Percentiles rank a stretch among this genome's conserved stretches.
These are phyloP conservation scores for Ogataea salicorniae DNA, from an alignment of 805 yeast species.

Conservation along the genomic window DNA sequence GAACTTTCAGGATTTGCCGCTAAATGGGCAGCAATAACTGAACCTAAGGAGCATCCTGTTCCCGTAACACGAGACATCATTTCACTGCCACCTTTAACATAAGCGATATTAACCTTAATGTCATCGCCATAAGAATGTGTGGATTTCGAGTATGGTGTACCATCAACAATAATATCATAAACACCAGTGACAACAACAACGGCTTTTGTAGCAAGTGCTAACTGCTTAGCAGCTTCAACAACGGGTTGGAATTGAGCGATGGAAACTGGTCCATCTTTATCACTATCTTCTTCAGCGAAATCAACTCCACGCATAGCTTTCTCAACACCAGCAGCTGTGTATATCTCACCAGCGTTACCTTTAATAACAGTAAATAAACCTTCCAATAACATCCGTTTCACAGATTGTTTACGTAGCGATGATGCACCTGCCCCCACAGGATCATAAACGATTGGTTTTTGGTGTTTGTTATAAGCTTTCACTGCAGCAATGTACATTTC, in stretches of 20 bases:
- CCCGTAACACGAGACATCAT: conserved; percentile 72
- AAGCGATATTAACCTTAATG: conserved; percentile 24
- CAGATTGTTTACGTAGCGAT: conserved; percentile 43
- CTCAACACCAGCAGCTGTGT: conserved; percentile 47
- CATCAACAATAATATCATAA: conserved; percentile 46
- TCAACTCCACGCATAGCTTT: conserved; percentile 61
- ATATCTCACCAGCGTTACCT: conserved; percentile 82
- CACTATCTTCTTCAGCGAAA: conserved; percentile 35
- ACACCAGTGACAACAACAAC: conserved; percentile 72
- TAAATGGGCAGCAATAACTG: conserved; percentile 55
- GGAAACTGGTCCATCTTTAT: background rate
- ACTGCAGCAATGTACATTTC: conserved; percentile 47
- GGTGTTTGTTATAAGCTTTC: conserved; percentile 47
- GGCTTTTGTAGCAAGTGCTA: conserved; percentile 47
- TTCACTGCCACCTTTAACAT: conserved; percentile 52
- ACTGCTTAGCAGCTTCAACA: conserved; percentile 38
- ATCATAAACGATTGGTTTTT: conserved; percentile 69
- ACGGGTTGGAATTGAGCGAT: conserved; percentile 20
- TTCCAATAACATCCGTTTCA: conserved; percentile 43
- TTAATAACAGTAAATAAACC: conserved; percentile 67
- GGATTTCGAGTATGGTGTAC: conserved; percentile 19
- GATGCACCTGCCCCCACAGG: conserved; percentile 96
- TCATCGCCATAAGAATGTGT: conserved; percentile 3
- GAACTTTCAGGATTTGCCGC: conserved; percentile 40
- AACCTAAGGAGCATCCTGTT: conserved; percentile 78